A percentile compares a stretch with the other conserved stretches of the same genome.
Evolutionary conservation across 2,329 filamentous ascomycete species (phyloP).

Genomic region (Ceratocystis papillata): DNA sequence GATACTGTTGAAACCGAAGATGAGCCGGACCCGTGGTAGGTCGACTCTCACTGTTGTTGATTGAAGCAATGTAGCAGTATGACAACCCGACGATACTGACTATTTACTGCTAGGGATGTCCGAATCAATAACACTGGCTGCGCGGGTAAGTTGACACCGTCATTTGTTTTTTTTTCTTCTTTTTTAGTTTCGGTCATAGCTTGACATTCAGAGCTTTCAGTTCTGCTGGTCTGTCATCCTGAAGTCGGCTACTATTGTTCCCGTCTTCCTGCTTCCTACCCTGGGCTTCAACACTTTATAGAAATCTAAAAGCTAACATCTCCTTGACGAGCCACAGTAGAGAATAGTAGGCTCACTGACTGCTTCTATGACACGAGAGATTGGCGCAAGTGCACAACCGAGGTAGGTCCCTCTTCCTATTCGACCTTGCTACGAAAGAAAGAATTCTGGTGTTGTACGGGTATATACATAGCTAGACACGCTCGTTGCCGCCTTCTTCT

Average conservation of each 20-base stretch:
- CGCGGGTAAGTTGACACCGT: slow-evolving; percentile 49
- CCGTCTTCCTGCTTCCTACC: neutral
- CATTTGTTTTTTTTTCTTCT: too few relatives aligned
- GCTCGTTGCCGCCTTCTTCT: neutral
- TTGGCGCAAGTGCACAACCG: slow-evolving; percentile 77
- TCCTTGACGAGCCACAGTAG: slow-evolving; percentile 44
- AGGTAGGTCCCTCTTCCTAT: slow-evolving; percentile 49
- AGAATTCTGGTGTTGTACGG: neutral
- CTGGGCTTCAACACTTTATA: slow-evolving; percentile 1
- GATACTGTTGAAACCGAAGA: slow-evolving; percentile 52
- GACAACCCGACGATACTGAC: neutral
- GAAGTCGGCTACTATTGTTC: neutral
- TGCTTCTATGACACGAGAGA: slow-evolving; percentile 96
- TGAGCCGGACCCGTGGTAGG: slow-evolving; percentile 90
- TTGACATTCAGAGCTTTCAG: neutral
- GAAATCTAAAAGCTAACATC: neutral
- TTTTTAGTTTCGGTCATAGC: neutral
- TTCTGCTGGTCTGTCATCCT: neutral
- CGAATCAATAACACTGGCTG: slow-evolving; percentile 95
- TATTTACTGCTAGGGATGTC: slow-evolving; percentile 56
- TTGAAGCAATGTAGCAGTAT: neutral
- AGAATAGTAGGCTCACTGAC: slow-evolving; percentile 83
- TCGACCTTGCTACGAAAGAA: neutral
- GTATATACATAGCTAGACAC: neutral
- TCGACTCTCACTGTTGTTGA: neutral